These are phyloP conservation scores for Arachis monticola DNA, from an alignment of 331 rosid species.

Conservation along the genomic window DNA sequence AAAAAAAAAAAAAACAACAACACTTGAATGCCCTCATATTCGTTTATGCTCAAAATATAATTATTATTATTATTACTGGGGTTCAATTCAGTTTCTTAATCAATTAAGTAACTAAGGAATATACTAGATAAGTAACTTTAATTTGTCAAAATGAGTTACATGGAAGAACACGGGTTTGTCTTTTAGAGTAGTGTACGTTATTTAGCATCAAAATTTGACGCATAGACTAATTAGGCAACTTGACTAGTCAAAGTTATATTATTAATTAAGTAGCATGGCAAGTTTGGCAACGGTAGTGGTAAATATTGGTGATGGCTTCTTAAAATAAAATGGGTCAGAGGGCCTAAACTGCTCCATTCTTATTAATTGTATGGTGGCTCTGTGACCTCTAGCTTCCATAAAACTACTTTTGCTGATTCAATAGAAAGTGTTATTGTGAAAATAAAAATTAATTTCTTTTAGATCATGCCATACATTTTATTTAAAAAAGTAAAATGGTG, in stretches of 20 bases:
- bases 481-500: too few relatives aligned
- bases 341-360: not conserved
- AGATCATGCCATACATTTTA: too few relatives aligned
- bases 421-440: too few relatives aligned
- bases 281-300: conserved; percentile 3
- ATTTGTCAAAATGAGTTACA: not conserved
- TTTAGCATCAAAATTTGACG: conserved; percentile 17
- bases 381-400: not conserved
- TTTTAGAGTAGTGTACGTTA: not conserved
- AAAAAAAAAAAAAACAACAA: too few relatives aligned
- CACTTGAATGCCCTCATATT: not conserved
- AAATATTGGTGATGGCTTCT: not conserved
- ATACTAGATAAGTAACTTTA: too few relatives aligned
- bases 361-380: not conserved
- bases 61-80: too few relatives aligned
- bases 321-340: not conserved
- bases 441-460: too few relatives aligned
- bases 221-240: not conserved
- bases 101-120: not conserved
- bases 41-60: not conserved
- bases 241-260: not conserved
- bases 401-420: not conserved
- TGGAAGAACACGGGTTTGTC: not conserved
- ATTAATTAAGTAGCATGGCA: not conserved
- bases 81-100: not conserved